Conservation (phyloP, 2,329 filamentous ascomycete genomes). For the Chaetomiaceae sp. region DNA sequence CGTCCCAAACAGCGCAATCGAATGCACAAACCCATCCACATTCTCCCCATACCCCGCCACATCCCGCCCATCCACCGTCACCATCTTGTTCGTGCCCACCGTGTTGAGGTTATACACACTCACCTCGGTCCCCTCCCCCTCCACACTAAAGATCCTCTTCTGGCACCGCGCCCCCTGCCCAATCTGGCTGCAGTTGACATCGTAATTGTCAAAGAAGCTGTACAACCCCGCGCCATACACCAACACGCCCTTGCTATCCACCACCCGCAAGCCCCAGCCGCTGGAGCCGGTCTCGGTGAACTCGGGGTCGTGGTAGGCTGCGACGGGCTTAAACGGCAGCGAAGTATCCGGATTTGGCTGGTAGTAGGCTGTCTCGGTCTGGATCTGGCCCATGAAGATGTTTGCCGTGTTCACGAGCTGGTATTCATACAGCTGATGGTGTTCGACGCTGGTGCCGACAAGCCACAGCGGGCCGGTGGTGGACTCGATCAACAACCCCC, state of each 20-base stretch:
- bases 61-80: constrained; percentile 29
- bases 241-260: constrained; percentile 47
- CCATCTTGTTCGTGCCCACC: constrained; percentile 39
- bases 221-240: constrained; percentile 60
- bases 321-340: constrained; percentile 44
- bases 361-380: constrained; percentile 65
- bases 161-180: constrained; percentile 38
- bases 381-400: constrained; percentile 56
- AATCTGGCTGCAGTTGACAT: constrained; percentile 35
- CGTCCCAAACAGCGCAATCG: constrained; percentile 22
- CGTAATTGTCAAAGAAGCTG: constrained; percentile 56
- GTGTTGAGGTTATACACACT: constrained; percentile 46
- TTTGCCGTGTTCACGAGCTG: constrained; percentile 54
- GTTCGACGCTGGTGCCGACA: constrained; percentile 56
- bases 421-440: constrained; percentile 60
- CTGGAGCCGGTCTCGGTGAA: constrained; percentile 44
- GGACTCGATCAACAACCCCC: constrained; percentile 37
- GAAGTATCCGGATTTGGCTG: constrained; percentile 55
- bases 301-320: constrained; percentile 41
- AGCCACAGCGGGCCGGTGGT: constrained; percentile 47
- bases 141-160: constrained; percentile 36
- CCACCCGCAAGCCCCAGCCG: constrained; percentile 57
- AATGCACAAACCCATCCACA: constrained; percentile 24
- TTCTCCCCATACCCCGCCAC: constrained; percentile 24
- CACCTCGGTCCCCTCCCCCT: constrained; percentile 34